phyloP scores from a whole-genome alignment of 768 basidiomycete species.

The Leccinellum albellum region DNA sequence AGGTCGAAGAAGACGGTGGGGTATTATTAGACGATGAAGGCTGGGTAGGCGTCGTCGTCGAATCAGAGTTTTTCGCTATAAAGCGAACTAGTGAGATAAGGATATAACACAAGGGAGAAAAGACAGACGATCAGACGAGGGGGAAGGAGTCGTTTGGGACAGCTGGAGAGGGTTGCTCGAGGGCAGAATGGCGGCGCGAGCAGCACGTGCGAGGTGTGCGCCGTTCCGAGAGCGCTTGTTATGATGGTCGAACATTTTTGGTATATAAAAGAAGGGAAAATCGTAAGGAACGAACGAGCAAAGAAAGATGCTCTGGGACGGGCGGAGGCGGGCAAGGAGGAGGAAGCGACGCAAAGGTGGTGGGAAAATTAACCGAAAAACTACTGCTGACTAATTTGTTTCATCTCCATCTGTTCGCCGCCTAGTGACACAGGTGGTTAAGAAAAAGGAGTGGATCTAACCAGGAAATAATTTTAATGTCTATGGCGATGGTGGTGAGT shows the following conservation, averaged over 20 bases:
- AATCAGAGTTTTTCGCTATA: conserved; percentile 1
- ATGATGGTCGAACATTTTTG: conserved; percentile 13
- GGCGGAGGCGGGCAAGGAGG: neutral
- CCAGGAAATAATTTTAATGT: too few relatives aligned
- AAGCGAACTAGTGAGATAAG: neutral
- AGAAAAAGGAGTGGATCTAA: neutral
- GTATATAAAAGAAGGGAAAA: neutral
- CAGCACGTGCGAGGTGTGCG: conserved; percentile 8
- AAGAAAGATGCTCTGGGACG: neutral
- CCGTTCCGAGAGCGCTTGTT: conserved; percentile 15
- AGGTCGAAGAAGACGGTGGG: conserved; percentile 7
- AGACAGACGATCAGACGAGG: neutral
- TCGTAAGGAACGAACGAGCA: conserved; percentile 22
- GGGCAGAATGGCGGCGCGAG: neutral
- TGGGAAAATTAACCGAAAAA: neutral
- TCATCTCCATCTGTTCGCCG: neutral
- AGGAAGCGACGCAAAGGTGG: neutral
- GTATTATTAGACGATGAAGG: conserved; percentile 4
- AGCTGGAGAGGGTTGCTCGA: neutral
- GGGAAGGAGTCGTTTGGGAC: neutral
- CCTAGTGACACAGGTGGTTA: neutral
- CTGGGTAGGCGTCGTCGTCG: neutral
- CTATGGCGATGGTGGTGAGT: neutral
- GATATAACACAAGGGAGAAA: neutral
- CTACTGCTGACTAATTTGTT: conserved; percentile 8